Percentiles rank a stretch among this genome's conserved stretches.
These are phyloP conservation scores for Venturia nashicola DNA, from an alignment of 2,329 filamentous ascomycete species.

Conservation along the genomic window DNA sequence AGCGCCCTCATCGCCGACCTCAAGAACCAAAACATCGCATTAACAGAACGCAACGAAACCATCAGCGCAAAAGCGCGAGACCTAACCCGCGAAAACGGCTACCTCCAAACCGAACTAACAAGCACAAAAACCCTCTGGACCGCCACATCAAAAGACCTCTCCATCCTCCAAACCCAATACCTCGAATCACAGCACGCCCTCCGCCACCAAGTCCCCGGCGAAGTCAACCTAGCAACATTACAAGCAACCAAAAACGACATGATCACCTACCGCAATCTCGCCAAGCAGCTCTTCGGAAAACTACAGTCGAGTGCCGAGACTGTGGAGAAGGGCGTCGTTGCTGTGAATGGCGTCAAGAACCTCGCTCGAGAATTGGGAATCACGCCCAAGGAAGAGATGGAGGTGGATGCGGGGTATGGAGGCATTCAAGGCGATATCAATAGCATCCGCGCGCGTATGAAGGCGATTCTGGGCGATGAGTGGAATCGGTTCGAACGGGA, in stretches of 20 bases:
- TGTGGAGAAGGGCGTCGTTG: not conserved
- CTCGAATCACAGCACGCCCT: not conserved
- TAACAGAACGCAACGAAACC: not conserved
- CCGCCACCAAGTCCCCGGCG: not conserved
- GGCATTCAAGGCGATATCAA: not conserved
- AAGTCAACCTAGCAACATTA: not conserved
- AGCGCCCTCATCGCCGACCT: not conserved
- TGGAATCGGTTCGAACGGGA: not conserved
- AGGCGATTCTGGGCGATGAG: not conserved
- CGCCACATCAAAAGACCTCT: not conserved
- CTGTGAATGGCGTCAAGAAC: not conserved
- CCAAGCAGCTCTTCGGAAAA: not conserved
- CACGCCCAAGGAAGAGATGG: not conserved
- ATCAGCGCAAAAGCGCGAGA: not conserved
- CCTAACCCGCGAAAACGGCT: not conserved
- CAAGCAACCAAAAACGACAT: not conserved
- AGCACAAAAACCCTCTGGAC: slow-evolving; percentile 1
- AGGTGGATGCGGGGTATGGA: not conserved
- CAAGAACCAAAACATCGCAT: not conserved
- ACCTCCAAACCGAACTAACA: not conserved
- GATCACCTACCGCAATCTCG: not conserved
- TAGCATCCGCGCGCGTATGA: not conserved
- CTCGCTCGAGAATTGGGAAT: not conserved
- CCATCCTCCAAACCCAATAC: not conserved
- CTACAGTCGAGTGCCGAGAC: not conserved